A percentile compares a stretch with the other conserved stretches of the same genome.
phyloP scores from a whole-genome alignment of 176 grass and related monocot species.

The Oryza meridionalis region DNA sequence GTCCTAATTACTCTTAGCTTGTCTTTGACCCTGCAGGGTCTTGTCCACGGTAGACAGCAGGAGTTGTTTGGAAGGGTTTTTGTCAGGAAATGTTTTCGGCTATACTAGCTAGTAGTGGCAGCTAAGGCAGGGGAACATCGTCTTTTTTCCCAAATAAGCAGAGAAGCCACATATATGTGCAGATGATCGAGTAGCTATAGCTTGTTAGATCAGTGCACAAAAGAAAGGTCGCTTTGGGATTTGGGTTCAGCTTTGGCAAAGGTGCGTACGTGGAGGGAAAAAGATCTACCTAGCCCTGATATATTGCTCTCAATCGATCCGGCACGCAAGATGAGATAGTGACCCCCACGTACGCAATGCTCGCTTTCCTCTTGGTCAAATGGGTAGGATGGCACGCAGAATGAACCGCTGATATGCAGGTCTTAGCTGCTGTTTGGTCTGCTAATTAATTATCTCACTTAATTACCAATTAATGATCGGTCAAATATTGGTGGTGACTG shows the following conservation, averaged over 20 bases:
- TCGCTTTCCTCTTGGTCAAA: slow-evolving; percentile 15
- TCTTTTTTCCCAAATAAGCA: neutral
- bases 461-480: neutral
- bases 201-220: slow-evolving; percentile 31
- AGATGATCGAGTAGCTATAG: neutral
- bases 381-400: slow-evolving; percentile 24
- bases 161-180: neutral
- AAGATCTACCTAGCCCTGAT: slow-evolving; percentile 12
- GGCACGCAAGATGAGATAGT: slow-evolving; percentile 27
- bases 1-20: neutral
- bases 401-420: neutral
- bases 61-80: slow-evolving; percentile 32
- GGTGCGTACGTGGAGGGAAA: slow-evolving; percentile 3
- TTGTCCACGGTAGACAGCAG: slow-evolving; percentile 47
- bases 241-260: slow-evolving; percentile 49
- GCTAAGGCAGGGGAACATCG: neutral
- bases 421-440: neutral
- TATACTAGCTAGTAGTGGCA: neutral
- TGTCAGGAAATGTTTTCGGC: slow-evolving; percentile 29
- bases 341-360: slow-evolving; percentile 28
- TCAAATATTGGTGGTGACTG: neutral
- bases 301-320: neutral
- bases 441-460: neutral
- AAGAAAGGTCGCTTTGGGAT: slow-evolving; percentile 48
- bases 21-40: neutral